phyloP scores from a whole-genome alignment of 306 rosid genomes.

The Castanea crenata region DNA sequence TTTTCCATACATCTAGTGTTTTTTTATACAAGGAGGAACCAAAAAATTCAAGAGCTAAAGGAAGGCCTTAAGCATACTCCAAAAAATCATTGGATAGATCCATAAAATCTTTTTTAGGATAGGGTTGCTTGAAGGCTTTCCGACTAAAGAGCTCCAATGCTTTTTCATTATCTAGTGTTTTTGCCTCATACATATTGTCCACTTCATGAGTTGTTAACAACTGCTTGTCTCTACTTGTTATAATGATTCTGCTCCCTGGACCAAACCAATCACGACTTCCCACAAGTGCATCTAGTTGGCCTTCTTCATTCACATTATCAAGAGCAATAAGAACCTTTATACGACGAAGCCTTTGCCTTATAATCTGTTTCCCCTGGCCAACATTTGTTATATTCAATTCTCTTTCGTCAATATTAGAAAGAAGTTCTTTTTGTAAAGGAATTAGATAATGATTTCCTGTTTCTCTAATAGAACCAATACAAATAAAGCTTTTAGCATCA shows the following conservation, averaged over 20 bases:
- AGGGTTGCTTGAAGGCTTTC: slow-evolving; percentile 8
- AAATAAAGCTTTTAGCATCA: slow-evolving; percentile 4
- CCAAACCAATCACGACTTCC: too few relatives aligned
- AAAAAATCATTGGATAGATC: background rate
- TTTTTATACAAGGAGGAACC: slow-evolving; percentile 25
- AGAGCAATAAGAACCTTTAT: too few relatives aligned
- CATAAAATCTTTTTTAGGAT: background rate
- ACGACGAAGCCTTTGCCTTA: background rate
- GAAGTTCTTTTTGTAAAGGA: background rate
- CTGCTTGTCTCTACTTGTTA: too few relatives aligned
- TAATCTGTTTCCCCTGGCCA: background rate
- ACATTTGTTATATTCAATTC: background rate
- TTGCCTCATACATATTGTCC: slow-evolving; percentile 14
- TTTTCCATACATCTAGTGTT: slow-evolving; percentile 9
- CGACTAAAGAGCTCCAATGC: background rate
- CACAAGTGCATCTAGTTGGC: too few relatives aligned
- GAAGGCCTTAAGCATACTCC: too few relatives aligned
- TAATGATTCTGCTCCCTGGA: too few relatives aligned
- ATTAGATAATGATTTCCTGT: background rate
- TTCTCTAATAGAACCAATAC: slow-evolving; percentile 14
- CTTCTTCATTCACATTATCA: too few relatives aligned
- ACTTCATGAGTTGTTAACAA: too few relatives aligned
- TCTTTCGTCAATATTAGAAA: background rate
- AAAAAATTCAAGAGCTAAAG: background rate
- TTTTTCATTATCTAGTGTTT: slow-evolving; percentile 1